Evolutionary conservation across 2,329 filamentous ascomycete species (phyloP), one percentile per base, ranked within the genome.

Genomic region (Colletotrichum viniferum): DNA sequence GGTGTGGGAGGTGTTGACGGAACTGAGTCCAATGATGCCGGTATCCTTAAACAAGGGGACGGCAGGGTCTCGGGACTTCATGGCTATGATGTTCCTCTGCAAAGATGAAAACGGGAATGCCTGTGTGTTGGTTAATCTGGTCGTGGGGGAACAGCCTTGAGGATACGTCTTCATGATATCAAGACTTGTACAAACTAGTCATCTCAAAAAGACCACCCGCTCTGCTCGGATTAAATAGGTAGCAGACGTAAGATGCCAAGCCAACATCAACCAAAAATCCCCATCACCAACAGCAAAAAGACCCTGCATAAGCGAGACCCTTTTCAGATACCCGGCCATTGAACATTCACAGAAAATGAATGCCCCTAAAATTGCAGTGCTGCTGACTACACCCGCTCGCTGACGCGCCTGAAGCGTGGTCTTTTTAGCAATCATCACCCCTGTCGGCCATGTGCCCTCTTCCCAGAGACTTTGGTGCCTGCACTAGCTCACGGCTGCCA

Each of bases 11-110:
- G n/a, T 0, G 43, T 48, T 13, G 43, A 21, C 5, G 10, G 10
- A 7, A 21, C 0, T 7, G 2, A 21, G n/a, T 13, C 2, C 1
- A 13, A 52, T 0, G 43, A 52, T 0, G 43, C 43, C 2, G n/a
- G n/a, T 4, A 52, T 52, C 10, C 0, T 52, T 2, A 13, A 7
- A 2, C 10, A 52, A 0, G 43, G 5, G 5, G n/a, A 4, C n/a
- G 10, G 2, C 1, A 48, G 43, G 2, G n/a, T 48, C 3, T 21
- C 10, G 43, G n/a, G 43, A 3, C 4, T 48, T 48, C 5, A 9
- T 48, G 43, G 18, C 9, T 48, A 13, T 21, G 43, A 48, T 21
- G 18, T 3, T 4, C 5, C 18, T 0, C 2, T 21, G 43, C 2
- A 48, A 48, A 21, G 43, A 48, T 48, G 0, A 48, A 48, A 48